Base-by-base conservation (phyloP, 768 basidiomycete species). In the Leccinum truebloodii region DNA sequence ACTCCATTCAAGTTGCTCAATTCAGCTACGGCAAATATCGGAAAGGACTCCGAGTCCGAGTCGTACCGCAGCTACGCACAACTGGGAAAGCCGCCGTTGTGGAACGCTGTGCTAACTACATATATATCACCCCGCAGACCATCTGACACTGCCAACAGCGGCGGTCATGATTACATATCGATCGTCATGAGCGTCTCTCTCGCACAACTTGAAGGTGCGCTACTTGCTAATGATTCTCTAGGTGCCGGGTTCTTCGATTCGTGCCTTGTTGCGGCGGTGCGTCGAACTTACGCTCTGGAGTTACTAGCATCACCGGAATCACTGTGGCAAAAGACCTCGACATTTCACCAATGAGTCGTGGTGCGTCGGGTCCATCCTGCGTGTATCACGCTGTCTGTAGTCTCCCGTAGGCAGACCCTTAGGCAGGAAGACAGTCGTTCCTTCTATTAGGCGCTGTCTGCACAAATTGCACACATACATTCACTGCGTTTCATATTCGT, bases 301-400 rank as follows among this genome's bases (percentile, higher is more conserved):
- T 35, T 9, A 39, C 16, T 46, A 46, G 50, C 20, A 49, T 48
- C 30, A 10, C 41, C 55, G 26, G 52, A 44, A 58, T 58, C 41
- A 35, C 55, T 41, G 52, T 37, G 26, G 41, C 62, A 49, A 54
- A 54, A 39, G 41, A 54, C 39, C 60, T 62, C 55, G 39, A 24
- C 26, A 46, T 52, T 82, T 78, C 63, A 71, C 79, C 30, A 79
- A 82, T 65, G 85, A 44, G 41, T 85, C 59, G 79, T 77, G 55
- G 82, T 83, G 63, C 54, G 78, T 71, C 22, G 30, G 32, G 50
- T 39, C 16, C 39, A 49, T 24, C 12, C 28, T 52, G 28, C 37
- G 37, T 59, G 41, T 22, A 54, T 62, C 59, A 55, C 56, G 48
- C 52, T 34, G 32, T 34, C 32, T 34, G 32, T 13, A 34, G 32